These are phyloP conservation scores for Rhododendron ferrugineum DNA, from an alignment of 148 eudicot species.

Conservation along the genomic window DNA sequence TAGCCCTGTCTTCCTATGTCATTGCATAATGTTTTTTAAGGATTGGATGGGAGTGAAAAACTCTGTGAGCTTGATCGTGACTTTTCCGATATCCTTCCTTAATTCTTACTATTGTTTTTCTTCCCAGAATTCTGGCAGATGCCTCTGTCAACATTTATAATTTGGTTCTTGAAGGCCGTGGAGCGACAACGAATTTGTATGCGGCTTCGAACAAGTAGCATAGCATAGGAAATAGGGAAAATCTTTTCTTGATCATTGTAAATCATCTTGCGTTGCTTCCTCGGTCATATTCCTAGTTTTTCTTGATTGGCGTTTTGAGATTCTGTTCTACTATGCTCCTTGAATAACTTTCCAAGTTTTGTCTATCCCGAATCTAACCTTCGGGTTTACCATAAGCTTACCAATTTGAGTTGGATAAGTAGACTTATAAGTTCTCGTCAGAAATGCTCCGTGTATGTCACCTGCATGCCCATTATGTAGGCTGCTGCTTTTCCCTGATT, in stretches of 20 bases:
- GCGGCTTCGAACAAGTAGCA: background rate
- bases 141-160: background rate
- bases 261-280: background rate
- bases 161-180: background rate
- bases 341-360: background rate
- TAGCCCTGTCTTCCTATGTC: background rate
- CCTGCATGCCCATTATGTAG: too few species aligned
- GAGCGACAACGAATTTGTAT: background rate
- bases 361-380: background rate
- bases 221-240: background rate
- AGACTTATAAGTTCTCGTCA: background rate
- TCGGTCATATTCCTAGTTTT: background rate
- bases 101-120: background rate
- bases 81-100: background rate
- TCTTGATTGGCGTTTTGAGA: background rate
- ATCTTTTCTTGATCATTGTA: background rate
- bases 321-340: background rate
- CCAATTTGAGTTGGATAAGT: background rate
- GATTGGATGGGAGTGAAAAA: background rate
- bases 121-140: background rate
- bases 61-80: background rate
- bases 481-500: too few species aligned
- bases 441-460: too few species aligned
- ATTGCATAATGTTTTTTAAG: background rate
- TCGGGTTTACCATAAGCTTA: too few species aligned